phyloP scores from a whole-genome alignment of 176 grass and related monocot genomes.

The Rhipidocladum racemiflorum region DNA sequence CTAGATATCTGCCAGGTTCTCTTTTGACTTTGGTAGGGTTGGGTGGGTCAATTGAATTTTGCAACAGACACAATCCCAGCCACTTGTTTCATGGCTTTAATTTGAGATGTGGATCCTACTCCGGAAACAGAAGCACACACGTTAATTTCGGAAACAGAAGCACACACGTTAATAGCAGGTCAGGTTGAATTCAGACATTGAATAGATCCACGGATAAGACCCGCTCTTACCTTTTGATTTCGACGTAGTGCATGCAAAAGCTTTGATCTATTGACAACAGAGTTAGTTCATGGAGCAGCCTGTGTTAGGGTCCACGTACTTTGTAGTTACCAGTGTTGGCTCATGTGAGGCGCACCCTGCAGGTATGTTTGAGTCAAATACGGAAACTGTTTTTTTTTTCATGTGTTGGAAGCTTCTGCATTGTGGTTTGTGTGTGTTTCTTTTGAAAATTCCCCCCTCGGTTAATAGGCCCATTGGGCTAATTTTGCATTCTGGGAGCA shows the following conservation, averaged over 20 bases:
- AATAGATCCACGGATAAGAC: neutral
- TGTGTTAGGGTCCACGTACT: neutral
- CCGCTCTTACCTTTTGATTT: neutral
- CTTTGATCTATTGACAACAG: neutral
- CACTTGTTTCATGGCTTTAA: neutral
- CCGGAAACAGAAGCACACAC: neutral
- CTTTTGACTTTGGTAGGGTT: neutral
- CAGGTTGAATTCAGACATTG: neutral
- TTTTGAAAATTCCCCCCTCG: neutral
- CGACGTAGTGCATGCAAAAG: neutral
- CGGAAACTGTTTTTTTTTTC: neutral
- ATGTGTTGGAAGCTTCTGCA: neutral
- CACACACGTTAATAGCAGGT: too few relatives aligned
- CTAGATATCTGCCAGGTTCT: neutral
- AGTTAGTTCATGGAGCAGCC: neutral
- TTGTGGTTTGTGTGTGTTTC: neutral
- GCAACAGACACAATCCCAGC: neutral
- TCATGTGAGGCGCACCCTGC: neutral
- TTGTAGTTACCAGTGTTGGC: neutral
- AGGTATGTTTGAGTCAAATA: neutral
- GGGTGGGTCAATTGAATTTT: neutral
- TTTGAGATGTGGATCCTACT: neutral
- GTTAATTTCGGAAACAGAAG: too few relatives aligned
- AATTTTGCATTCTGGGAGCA: constrained; percentile 1
- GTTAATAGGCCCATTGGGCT: neutral